Evolutionary conservation across 345 rosid genomes (phyloP).

Genomic region (Eucalyptus coolabah): DNA sequence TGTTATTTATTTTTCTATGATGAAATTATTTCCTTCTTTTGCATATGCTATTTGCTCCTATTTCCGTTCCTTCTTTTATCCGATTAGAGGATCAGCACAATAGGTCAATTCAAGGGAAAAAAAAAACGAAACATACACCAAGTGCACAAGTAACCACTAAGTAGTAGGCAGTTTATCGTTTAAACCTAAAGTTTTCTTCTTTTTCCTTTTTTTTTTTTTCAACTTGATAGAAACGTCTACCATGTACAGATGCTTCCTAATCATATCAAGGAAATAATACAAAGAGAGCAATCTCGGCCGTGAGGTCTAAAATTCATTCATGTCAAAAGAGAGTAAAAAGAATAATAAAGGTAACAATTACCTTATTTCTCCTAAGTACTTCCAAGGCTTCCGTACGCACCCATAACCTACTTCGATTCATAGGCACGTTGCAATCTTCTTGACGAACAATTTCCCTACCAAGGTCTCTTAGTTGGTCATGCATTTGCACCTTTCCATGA

Average conservation of each 20-base stretch:
- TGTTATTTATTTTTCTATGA: background rate
- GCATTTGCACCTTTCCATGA: too few species aligned
- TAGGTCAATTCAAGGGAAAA: background rate
- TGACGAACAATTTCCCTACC: too few species aligned
- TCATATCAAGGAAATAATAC: background rate
- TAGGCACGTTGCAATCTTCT: too few species aligned
- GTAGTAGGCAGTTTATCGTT: background rate
- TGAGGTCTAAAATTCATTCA: too few species aligned
- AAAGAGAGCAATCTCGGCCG: background rate
- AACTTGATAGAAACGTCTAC: too few species aligned
- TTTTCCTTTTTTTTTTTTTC: too few species aligned
- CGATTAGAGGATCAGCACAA: accelerated
- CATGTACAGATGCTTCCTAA: background rate
- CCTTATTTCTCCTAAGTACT: too few species aligned
- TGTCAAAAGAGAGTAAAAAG: too few species aligned
- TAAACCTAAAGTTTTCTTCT: background rate
- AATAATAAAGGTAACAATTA: too few species aligned
- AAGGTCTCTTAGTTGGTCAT: too few species aligned
- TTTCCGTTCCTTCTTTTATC: background rate
- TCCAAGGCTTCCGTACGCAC: accelerated
- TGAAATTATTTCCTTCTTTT: background rate
- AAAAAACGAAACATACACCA: background rate
- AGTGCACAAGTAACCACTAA: background rate
- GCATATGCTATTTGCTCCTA: background rate
- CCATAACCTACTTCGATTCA: too few species aligned